Conservation (phyloP, 371 early-diverging fungal species). For the Nematocida sp. region DNA sequence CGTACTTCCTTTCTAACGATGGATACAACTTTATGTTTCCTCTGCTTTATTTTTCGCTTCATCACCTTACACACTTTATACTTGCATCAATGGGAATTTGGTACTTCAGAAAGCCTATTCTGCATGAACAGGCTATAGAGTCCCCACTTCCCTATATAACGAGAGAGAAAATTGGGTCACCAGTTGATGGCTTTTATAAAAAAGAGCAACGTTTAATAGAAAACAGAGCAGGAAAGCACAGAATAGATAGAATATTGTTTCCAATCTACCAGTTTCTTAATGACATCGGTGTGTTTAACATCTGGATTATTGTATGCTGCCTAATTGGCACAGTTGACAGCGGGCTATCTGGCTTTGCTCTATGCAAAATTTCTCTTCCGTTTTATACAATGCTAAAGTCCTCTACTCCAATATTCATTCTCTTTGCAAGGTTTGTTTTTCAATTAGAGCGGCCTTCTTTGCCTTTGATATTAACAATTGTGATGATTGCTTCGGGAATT, state of each 20-base stretch:
- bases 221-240: too few relatives aligned
- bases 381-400: slow-evolving; percentile 71
- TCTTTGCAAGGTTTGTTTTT: slow-evolving; percentile 67
- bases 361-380: slow-evolving; percentile 65
- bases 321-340: slow-evolving; percentile 67
- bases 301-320: slow-evolving; percentile 63
- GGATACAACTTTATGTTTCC: slow-evolving; percentile 70
- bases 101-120: slow-evolving; percentile 33
- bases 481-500: slow-evolving; percentile 67
- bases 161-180: slow-evolving; percentile 30
- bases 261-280: slow-evolving; percentile 23
- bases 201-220: neutral
- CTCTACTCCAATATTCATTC: slow-evolving; percentile 69
- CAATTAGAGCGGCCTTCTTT: slow-evolving; percentile 65
- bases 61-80: slow-evolving; percentile 67
- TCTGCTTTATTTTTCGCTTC: slow-evolving; percentile 62
- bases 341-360: slow-evolving; percentile 64
- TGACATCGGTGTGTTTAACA: slow-evolving; percentile 45
- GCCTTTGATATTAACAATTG: slow-evolving; percentile 59
- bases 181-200: slow-evolving; percentile 1
- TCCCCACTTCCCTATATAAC: slow-evolving; percentile 45
- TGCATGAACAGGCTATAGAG: slow-evolving; percentile 5
- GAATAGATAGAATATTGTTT: neutral
- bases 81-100: slow-evolving; percentile 34
- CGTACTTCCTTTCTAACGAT: slow-evolving; percentile 61